These are phyloP conservation scores for Fusarium sp. DNA, from an alignment of 2,329 filamentous ascomycete genomes.

Conservation along the genomic window DNA sequence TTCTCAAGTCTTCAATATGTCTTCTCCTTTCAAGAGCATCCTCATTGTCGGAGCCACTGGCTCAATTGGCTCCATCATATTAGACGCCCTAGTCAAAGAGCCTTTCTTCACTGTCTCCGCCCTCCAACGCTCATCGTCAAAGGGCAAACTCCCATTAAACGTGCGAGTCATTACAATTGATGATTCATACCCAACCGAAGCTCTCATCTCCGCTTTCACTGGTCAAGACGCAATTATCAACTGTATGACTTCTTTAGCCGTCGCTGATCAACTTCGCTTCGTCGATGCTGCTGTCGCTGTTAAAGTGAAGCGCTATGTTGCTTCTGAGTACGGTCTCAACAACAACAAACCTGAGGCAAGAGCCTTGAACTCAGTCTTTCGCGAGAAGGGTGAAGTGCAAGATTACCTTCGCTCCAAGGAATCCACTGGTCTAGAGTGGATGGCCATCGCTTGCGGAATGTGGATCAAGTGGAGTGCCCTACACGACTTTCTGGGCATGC, in stretches of 20 bases:
- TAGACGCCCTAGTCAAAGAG: not conserved
- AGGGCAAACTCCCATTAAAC: not conserved
- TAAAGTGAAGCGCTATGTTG: not conserved
- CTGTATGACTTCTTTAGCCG: slow-evolving; percentile 16
- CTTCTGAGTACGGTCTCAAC: slow-evolving; percentile 11
- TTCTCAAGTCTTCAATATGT: not conserved
- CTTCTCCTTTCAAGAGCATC: slow-evolving; percentile 5
- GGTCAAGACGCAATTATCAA: slow-evolving; percentile 3
- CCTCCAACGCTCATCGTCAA: slow-evolving; percentile 1
- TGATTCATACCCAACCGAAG: slow-evolving; percentile 4
- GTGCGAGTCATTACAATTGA: not conserved
- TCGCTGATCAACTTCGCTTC: slow-evolving; percentile 10
- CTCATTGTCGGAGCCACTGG: not conserved
- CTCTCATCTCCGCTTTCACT: not conserved
- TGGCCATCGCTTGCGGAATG: slow-evolving; percentile 16
- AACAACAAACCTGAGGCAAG: slow-evolving; percentile 12
- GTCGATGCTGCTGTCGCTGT: not conserved
- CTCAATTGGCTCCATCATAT: slow-evolving; percentile 1
- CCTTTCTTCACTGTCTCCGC: not conserved
- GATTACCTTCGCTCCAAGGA: slow-evolving; percentile 13
- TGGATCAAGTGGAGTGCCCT: slow-evolving; percentile 19
- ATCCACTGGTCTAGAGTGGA: slow-evolving; percentile 2
- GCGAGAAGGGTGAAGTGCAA: slow-evolving; percentile 14
- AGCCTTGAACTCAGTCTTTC: slow-evolving; percentile 2
- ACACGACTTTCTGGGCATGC: slow-evolving; percentile 9